These are phyloP conservation scores for Helichrysum umbraculigerum DNA, from an alignment of 129 eudicot genomes.

Conservation along the genomic window DNA sequence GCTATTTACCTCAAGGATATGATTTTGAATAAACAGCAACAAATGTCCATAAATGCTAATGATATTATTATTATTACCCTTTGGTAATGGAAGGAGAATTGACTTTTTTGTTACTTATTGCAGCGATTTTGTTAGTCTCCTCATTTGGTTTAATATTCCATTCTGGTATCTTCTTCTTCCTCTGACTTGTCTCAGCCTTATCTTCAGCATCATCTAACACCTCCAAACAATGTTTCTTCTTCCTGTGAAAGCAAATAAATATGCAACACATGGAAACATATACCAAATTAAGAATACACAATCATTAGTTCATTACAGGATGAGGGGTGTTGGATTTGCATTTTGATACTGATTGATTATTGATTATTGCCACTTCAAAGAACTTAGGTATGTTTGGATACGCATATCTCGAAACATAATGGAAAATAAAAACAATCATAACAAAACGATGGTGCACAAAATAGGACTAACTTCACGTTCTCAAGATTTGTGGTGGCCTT, in stretches of 20 bases:
- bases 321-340: not conserved
- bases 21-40: no score
- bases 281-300: not conserved
- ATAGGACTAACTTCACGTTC: constrained; percentile 53
- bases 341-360: not conserved
- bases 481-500: constrained; percentile 57
- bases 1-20: constrained; percentile 27
- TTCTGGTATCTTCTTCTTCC: constrained; percentile 22
- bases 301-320: no score
- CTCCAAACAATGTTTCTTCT: constrained; percentile 48
- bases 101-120: constrained; percentile 30
- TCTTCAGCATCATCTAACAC: constrained; percentile 32
- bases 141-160: not conserved
- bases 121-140: constrained; percentile 27
- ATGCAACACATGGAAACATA: constrained; percentile 18
- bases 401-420: not conserved
- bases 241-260: constrained; percentile 38
- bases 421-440: constrained; percentile 4
- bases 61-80: constrained; percentile 41
- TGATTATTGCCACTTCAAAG: constrained; percentile 16
- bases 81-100: constrained; percentile 29
- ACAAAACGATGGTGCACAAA: not conserved
- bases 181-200: constrained; percentile 28
- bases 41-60: not conserved
- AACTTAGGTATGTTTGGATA: not conserved